phyloP scores from a whole-genome alignment of 306 rosid species.

The Neltuma alba region DNA sequence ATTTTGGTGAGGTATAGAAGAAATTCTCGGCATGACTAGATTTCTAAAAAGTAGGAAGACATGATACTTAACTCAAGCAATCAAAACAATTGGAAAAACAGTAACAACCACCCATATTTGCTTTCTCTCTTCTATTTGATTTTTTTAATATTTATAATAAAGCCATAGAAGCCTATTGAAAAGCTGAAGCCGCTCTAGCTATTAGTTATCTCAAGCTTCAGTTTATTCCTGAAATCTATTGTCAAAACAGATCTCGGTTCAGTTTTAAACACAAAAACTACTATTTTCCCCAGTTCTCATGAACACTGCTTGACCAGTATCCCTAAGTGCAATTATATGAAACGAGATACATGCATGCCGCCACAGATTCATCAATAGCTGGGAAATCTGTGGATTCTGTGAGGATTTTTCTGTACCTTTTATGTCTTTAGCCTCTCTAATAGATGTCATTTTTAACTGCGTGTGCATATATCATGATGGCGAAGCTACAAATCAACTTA shows the following conservation, averaged over 20 bases:
- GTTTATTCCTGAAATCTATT: too few species aligned
- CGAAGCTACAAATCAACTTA: slow-evolving; percentile 15
- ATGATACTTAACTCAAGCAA: too few species aligned
- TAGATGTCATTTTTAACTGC: background rate
- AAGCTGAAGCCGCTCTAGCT: background rate
- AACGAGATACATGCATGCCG: background rate
- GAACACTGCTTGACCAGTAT: too few species aligned
- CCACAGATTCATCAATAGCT: background rate
- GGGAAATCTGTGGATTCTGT: background rate
- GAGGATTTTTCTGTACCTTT: background rate
- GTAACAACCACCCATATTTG: too few species aligned
- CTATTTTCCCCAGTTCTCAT: background rate
- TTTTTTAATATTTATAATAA: too few species aligned
- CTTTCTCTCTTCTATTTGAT: too few species aligned
- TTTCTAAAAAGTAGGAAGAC: too few species aligned
- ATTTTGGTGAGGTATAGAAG: background rate
- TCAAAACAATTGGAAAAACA: too few species aligned
- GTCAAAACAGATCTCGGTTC: background rate
- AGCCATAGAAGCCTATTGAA: background rate
- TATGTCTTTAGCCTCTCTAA: background rate
- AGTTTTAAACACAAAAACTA: background rate
- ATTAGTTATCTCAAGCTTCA: too few species aligned
- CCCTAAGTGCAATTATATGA: background rate
- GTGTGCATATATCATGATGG: slow-evolving; percentile 5
- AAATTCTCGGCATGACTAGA: too few species aligned